Percentiles rank a stretch among this genome's conserved stretches.
These are phyloP conservation scores for Chalaropsis thielavioides DNA, from an alignment of 2,329 filamentous ascomycete genomes.

Conservation along the genomic window DNA sequence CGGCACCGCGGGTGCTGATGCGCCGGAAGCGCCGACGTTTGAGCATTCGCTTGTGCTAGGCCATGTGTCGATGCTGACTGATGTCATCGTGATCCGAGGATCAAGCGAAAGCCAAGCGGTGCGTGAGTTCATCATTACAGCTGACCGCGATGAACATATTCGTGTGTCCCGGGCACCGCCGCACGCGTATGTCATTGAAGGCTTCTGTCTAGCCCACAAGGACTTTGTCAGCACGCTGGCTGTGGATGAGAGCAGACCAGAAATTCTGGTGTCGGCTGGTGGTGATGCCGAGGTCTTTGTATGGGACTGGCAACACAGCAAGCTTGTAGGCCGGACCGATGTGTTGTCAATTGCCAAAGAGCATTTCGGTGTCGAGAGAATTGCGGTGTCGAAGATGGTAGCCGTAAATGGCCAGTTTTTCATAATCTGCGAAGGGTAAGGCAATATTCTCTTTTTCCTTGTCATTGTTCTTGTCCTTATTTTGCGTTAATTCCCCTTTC, in stretches of 20 bases:
- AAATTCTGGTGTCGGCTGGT: constrained; percentile 70
- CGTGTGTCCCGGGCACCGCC: constrained; percentile 68
- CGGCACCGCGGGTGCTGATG: constrained; percentile 18
- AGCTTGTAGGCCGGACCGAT: constrained; percentile 39
- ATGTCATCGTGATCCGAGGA: constrained; percentile 37
- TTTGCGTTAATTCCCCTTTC: constrained; percentile 14
- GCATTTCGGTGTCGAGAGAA: constrained; percentile 20
- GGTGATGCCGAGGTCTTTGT: constrained; percentile 66
- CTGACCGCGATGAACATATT: constrained; percentile 57
- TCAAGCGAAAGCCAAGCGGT: constrained; percentile 22
- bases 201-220: constrained; percentile 75
- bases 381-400: constrained; percentile 31
- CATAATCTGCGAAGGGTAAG: constrained; percentile 33
- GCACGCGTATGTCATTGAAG: constrained; percentile 77
- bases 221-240: constrained; percentile 71
- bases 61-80: constrained; percentile 89
- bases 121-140: constrained; percentile 39
- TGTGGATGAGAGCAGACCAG: constrained; percentile 39
- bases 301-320: constrained; percentile 62
- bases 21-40: constrained; percentile 38
- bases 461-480: neutral
- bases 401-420: constrained; percentile 25
- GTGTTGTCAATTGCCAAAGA: constrained; percentile 27
- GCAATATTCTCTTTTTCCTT: neutral
- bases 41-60: constrained; percentile 69